A percentile compares a stretch with the other conserved stretches of the same genome.
Evolutionary conservation across 257 asterid genomes (phyloP).

Genomic region (Ocimum tenuiflorum): DNA sequence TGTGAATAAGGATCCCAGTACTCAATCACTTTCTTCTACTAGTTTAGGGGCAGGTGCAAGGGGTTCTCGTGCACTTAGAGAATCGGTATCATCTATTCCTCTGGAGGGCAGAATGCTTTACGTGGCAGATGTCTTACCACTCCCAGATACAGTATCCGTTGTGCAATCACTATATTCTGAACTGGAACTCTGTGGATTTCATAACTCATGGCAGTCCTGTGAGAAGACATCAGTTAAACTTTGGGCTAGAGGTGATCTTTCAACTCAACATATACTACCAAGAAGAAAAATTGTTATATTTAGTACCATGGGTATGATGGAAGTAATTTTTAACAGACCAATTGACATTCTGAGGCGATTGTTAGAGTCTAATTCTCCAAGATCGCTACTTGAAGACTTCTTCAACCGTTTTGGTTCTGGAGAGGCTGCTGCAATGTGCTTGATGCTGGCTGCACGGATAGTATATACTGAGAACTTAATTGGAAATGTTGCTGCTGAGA

Average conservation of each 20-base stretch:
- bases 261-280: conserved; percentile 83
- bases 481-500: conserved; percentile 69
- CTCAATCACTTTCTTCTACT: conserved; percentile 61
- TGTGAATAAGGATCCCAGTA: conserved; percentile 64
- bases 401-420: conserved; percentile 87
- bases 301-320: conserved; percentile 99
- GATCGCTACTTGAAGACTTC: conserved; percentile 78
- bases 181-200: conserved; percentile 55
- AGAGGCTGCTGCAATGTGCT: conserved; percentile 93
- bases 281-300: conserved; percentile 76
- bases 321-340: conserved; percentile 88
- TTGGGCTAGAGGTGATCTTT: conserved; percentile 93
- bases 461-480: conserved; percentile 52
- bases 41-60: conserved; percentile 59
- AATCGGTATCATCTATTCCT: conserved; percentile 74
- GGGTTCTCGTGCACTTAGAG: conserved; percentile 82
- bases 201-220: conserved; percentile 56
- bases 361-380: conserved; percentile 77
- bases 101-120: conserved; percentile 91
- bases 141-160: conserved; percentile 65
- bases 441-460: conserved; percentile 82
- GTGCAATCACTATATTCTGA: conserved; percentile 82
- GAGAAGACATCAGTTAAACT: conserved; percentile 64
- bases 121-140: conserved; percentile 80
- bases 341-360: conserved; percentile 74